Evolutionary conservation across 495 filamentous ascomycete species (phyloP).

Genomic region (Aspergillus bertholletiae): DNA sequence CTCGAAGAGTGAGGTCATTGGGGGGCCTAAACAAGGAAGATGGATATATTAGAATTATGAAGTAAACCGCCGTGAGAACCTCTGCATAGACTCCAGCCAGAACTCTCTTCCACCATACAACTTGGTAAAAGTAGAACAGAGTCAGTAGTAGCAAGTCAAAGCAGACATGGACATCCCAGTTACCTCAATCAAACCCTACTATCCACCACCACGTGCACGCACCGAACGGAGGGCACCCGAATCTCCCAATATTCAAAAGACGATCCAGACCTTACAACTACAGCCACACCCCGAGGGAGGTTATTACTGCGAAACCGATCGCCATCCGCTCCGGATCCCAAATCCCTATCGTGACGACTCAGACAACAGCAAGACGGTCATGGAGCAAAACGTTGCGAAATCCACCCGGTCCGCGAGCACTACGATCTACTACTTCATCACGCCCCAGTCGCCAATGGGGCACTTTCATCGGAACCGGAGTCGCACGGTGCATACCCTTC

Average conservation of each 20-base stretch:
- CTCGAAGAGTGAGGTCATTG: neutral
- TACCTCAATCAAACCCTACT: conserved; percentile 11
- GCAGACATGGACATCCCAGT: conserved; percentile 13
- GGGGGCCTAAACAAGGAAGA: neutral
- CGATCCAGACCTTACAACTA: conserved; percentile 45
- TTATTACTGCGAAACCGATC: conserved; percentile 63
- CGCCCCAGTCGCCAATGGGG: conserved; percentile 49
- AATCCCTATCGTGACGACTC: conserved; percentile 34
- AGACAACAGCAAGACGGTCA: neutral
- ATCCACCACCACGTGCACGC: conserved; percentile 2
- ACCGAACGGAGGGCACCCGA: conserved; percentile 24
- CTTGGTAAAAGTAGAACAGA: neutral
- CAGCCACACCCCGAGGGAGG: conserved; percentile 59
- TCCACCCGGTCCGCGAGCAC: conserved; percentile 22
- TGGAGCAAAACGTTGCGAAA: conserved; percentile 3
- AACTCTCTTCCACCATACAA: neutral
- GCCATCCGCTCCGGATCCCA: conserved; percentile 43
- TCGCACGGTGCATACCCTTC: conserved; percentile 59
- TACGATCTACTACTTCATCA: conserved; percentile 62
- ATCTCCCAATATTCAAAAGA: conserved; percentile 25
- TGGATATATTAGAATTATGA: no score
- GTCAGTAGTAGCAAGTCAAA: no score
- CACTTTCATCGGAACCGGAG: conserved; percentile 59
- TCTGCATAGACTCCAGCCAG: no score
- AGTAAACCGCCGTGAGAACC: no score